Evolutionary conservation across 768 basidiomycete genomes (phyloP).

Genomic region (Filobasidium floriforme): DNA sequence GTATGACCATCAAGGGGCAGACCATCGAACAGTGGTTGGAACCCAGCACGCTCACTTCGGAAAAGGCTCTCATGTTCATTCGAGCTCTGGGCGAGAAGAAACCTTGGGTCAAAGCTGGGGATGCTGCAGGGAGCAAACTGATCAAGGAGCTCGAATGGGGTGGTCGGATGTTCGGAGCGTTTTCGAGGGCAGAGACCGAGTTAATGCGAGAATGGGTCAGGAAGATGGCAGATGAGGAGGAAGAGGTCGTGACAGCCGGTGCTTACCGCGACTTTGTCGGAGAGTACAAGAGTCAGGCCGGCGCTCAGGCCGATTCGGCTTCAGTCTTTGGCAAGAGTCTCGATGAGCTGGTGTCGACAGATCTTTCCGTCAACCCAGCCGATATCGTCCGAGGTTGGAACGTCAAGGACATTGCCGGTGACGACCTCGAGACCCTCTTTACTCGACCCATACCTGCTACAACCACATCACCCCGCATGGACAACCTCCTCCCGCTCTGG

Average conservation of each 20-base stretch:
- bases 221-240: constrained; percentile 15
- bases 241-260: background rate
- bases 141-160: constrained; percentile 37
- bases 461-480: background rate
- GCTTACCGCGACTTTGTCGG: constrained; percentile 14
- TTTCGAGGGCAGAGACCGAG: constrained; percentile 28
- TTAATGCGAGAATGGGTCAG: constrained; percentile 30
- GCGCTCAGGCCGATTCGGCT: background rate
- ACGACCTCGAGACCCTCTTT: background rate
- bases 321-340: background rate
- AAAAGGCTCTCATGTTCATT: constrained; percentile 28
- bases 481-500: constrained; percentile 25
- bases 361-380: constrained; percentile 1
- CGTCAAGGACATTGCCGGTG: constrained; percentile 6
- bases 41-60: constrained; percentile 22
- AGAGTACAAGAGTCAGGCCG: background rate
- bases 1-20: constrained; percentile 25
- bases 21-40: constrained; percentile 32
- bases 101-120: constrained; percentile 32
- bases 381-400: constrained; percentile 5
- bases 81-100: constrained; percentile 27
- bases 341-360: constrained; percentile 8
- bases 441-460: background rate
- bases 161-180: constrained; percentile 41
- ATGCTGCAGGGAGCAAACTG: constrained; percentile 26